A percentile compares a stretch with the other conserved stretches of the same genome.
These are phyloP conservation scores for Phytophthora pini DNA, from an alignment of 352 stramenopile genomes.

Conservation along the genomic window DNA sequence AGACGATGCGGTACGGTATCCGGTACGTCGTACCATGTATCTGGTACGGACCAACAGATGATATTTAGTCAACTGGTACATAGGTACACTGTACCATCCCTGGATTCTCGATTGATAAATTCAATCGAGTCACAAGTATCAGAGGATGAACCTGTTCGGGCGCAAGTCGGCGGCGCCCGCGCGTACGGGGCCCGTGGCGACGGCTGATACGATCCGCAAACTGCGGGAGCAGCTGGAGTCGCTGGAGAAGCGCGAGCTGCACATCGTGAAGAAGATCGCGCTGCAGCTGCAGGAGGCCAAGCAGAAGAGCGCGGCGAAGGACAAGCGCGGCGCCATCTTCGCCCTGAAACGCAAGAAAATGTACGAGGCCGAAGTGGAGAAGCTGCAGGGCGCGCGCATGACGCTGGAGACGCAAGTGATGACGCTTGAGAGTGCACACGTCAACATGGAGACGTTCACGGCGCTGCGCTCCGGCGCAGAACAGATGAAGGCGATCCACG, in stretches of 20 bases:
- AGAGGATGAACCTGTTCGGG: slow-evolving; percentile 87
- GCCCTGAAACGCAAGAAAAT: slow-evolving; percentile 99
- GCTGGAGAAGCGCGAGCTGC: slow-evolving; percentile 94
- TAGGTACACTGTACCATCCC: not conserved
- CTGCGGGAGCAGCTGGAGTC: slow-evolving; percentile 91
- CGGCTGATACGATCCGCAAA: slow-evolving; percentile 92
- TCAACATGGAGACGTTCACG: slow-evolving; percentile 98
- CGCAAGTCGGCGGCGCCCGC: slow-evolving; percentile 71
- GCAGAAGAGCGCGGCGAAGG: slow-evolving; percentile 95
- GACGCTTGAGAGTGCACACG: slow-evolving; percentile 91
- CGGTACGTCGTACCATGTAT: not conserved
- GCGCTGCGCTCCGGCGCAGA: slow-evolving; percentile 92
- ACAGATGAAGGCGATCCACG: slow-evolving; percentile 96
- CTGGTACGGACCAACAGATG: no score
- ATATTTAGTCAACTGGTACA: not conserved
- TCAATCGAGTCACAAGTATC: not conserved
- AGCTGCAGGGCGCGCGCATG: slow-evolving; percentile 97
- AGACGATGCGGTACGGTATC: not conserved
- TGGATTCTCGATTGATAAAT: slow-evolving; percentile 9
- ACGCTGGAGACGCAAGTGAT: slow-evolving; percentile 95
- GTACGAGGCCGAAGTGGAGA: slow-evolving; percentile 98
- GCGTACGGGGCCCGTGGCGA: slow-evolving; percentile 62
- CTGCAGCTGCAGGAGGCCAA: slow-evolving; percentile 94
- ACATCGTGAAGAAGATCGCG: slow-evolving; percentile 98
- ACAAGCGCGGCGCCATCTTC: slow-evolving; percentile 98